Evolutionary conservation across 2,329 filamentous ascomycete species (phyloP), one percentile per base, ranked within the genome.

Genomic region (Chlorencoelia australis): DNA sequence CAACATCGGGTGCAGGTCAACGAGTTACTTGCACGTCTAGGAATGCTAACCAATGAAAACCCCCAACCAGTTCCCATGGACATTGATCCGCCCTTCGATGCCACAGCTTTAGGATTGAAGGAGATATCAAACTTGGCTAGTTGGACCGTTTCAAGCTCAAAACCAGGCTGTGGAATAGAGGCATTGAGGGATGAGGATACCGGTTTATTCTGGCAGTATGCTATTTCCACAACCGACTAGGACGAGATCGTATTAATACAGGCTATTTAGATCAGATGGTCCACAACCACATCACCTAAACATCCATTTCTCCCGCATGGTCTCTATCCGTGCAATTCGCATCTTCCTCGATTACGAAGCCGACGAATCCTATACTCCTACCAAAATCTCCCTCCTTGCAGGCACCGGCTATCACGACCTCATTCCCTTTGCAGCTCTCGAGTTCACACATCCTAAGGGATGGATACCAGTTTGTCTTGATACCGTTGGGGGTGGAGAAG

Each of bases 281-380:
- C 83, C 84, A 1, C 84, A 91, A 55, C 84, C 84, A 4, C 84
- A 91, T 53, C 73, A 79, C 44, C 69, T 91, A 31, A 89, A 83
- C 41, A 82, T 91, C 26, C 85, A 91, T 60, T 91, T 91, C 59
- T 78, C 86, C 60, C 86, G 87, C 50, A 73, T 83, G 6, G 84
- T 88, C 28, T 79, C 78, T 41, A 86, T 91, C 43, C 76, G 79
- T 4, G 75, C 78, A 18, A 77, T 91, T 34, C 72, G 83, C n/a
- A 75, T 91, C 50, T 88, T 82, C 49, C 78, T 98, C 29, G 88
- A 98, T 62, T 94, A 94, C 59, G 79, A 81, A 44, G 75, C 85
- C 36, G 91, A 98, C 59, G 91, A 98, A 62, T 91, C 83, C 28
- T 98, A 98, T 59, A 98, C 91, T 3, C 91, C 91, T 0, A 96